Conservation (phyloP, 2,329 filamentous ascomycete species). For the Lecanoromycetidae sp. region DNA sequence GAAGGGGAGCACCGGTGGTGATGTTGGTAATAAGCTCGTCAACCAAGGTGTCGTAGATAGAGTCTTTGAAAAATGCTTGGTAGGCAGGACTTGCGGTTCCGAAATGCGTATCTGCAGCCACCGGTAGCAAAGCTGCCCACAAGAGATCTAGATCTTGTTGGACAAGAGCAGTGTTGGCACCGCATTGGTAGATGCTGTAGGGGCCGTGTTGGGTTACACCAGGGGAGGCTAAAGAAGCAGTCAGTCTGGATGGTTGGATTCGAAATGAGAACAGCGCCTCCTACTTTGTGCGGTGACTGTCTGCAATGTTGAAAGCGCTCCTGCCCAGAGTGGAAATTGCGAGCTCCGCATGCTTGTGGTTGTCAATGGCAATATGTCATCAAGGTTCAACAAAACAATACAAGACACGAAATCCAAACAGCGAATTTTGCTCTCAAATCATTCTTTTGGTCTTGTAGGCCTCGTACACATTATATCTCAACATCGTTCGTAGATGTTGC, state of each 20-base stretch:
- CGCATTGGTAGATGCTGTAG: background rate
- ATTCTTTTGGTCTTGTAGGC: no score
- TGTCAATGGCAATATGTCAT: no score
- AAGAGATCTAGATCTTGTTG: background rate
- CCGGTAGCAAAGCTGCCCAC: background rate
- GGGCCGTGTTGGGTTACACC: background rate
- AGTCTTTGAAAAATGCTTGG: conserved; percentile 2
- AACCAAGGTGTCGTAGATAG: background rate
- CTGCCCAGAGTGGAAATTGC: background rate
- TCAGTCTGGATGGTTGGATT: background rate
- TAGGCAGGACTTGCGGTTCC: background rate
- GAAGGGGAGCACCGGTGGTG: background rate
- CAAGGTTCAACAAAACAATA: no score
- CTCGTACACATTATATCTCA: no score
- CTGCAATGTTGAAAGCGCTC: background rate
- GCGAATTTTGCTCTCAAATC: no score
- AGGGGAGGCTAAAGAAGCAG: background rate
- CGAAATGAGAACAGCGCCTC: background rate
- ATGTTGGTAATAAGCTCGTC: background rate
- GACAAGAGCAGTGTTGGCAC: background rate
- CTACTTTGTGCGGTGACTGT: background rate
- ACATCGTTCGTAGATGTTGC: no score
- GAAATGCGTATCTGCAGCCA: background rate
- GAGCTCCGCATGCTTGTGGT: background rate
- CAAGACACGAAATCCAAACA: no score